Conservation (phyloP, 2,329 filamentous ascomycete species). For the Aspergillus aculeatus region DNA sequence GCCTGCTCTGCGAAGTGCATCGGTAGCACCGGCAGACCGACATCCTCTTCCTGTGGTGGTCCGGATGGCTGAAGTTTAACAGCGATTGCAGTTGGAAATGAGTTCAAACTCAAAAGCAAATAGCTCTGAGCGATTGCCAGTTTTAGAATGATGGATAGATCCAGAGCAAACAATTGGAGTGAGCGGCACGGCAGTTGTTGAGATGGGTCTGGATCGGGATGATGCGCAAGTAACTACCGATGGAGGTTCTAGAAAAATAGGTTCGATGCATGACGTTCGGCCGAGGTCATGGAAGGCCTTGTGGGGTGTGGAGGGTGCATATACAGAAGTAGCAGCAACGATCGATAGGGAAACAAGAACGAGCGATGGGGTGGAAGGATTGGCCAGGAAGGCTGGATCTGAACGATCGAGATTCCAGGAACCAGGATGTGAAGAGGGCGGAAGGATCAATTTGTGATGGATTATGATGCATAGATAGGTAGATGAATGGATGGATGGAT, state of each 20-base stretch:
- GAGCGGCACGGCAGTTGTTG: neutral
- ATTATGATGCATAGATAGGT: neutral
- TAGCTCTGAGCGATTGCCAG: neutral
- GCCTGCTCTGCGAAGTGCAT: constrained; percentile 6
- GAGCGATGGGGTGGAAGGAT: neutral
- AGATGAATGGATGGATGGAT: neutral
- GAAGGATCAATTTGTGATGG: neutral
- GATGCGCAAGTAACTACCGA: neutral
- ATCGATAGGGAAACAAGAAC: neutral
- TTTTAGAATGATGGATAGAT: neutral
- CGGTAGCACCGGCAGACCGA: constrained; percentile 4
- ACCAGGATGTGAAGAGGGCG: neutral
- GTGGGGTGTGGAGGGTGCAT: neutral
- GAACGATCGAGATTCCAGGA: neutral
- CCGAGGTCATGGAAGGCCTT: neutral
- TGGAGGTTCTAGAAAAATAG: neutral
- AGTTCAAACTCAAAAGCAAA: neutral
- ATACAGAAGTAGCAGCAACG: neutral
- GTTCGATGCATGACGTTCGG: neutral
- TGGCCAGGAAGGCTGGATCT: neutral
- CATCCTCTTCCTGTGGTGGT: constrained; percentile 3
- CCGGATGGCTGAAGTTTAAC: neutral
- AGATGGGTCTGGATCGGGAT: neutral
- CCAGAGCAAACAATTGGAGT: neutral
- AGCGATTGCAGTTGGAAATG: neutral